Conservation (phyloP, 1,284 basidiomycete species). For the Mycena citricolor region DNA sequence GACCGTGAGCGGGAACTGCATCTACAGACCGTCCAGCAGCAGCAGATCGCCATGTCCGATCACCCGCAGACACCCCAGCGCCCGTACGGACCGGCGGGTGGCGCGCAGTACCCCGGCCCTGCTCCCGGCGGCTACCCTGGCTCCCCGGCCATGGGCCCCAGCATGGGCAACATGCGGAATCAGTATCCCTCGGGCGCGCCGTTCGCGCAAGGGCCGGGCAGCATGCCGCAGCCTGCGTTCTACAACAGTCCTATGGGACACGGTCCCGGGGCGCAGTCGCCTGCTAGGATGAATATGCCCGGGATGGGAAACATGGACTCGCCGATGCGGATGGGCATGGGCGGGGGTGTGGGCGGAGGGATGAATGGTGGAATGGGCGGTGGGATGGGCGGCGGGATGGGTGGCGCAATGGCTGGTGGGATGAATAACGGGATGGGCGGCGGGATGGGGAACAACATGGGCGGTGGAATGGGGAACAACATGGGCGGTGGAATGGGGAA, state of each 20-base stretch:
- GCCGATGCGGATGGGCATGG: constrained; percentile 16
- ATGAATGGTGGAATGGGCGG: constrained; percentile 6
- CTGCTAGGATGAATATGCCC: constrained; percentile 28
- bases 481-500: constrained; percentile 6
- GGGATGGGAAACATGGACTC: constrained; percentile 29
- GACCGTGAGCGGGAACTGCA: constrained; percentile 25
- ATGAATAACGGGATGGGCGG: constrained; percentile 29
- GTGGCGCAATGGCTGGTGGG: constrained; percentile 24
- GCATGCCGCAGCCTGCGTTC: constrained; percentile 33
- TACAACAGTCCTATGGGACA: constrained; percentile 28
- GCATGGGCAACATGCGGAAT: constrained; percentile 25
- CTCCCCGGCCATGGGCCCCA: constrained; percentile 26
- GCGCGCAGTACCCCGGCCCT: constrained; percentile 23
- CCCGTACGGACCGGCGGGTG: constrained; percentile 16
- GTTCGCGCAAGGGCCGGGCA: constrained; percentile 32
- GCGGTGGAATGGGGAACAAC: constrained; percentile 12
- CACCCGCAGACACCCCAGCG: constrained; percentile 19
- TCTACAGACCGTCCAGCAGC: constrained; percentile 26
- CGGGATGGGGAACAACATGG: constrained; percentile 15
- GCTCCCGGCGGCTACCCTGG: constrained; percentile 26
- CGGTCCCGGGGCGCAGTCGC: no score
- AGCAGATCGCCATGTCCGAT: constrained; percentile 18
- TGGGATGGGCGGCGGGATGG: constrained; percentile 27
- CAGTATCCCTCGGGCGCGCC: constrained; percentile 34
- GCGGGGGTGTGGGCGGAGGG: constrained; percentile 12